These are phyloP conservation scores for Microcyclospora pomicola DNA, from an alignment of 2,329 filamentous ascomycete genomes.

Conservation along the genomic window DNA sequence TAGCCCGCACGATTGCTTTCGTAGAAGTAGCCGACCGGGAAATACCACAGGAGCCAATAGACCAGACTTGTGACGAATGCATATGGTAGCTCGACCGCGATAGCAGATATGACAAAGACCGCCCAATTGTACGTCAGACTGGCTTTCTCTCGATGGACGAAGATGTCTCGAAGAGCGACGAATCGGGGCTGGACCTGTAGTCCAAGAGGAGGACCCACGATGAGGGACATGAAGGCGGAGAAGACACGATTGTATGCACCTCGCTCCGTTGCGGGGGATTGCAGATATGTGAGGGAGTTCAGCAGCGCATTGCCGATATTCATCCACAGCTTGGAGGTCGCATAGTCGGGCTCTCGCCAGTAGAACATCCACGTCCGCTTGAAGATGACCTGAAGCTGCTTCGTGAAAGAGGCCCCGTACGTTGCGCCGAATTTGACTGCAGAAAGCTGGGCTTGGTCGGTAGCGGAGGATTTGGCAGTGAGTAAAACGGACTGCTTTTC, in stretches of 20 bases:
- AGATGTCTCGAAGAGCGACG: constrained; percentile 43
- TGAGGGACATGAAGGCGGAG: constrained; percentile 23
- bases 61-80: constrained; percentile 30
- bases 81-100: constrained; percentile 58
- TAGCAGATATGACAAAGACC: constrained; percentile 55
- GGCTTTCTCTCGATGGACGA: constrained; percentile 46
- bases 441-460: neutral
- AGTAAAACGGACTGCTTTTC: neutral
- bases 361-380: neutral
- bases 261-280: constrained; percentile 30
- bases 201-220: constrained; percentile 32
- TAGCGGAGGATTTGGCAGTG: neutral
- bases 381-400: constrained; percentile 1
- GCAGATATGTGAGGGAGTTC: constrained; percentile 27
- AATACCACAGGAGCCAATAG: neutral
- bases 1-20: neutral
- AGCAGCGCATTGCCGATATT: constrained; percentile 17
- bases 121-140: constrained; percentile 64
- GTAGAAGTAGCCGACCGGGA: neutral
- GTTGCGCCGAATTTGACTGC: neutral
- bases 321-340: neutral
- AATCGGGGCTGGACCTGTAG: constrained; percentile 48
- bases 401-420: neutral
- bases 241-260: constrained; percentile 27
- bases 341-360: neutral